Evolutionary conservation across 2,329 filamentous ascomycete genomes (phyloP), one percentile per base, ranked within the genome.

Genomic region (Daldinia sp.): DNA sequence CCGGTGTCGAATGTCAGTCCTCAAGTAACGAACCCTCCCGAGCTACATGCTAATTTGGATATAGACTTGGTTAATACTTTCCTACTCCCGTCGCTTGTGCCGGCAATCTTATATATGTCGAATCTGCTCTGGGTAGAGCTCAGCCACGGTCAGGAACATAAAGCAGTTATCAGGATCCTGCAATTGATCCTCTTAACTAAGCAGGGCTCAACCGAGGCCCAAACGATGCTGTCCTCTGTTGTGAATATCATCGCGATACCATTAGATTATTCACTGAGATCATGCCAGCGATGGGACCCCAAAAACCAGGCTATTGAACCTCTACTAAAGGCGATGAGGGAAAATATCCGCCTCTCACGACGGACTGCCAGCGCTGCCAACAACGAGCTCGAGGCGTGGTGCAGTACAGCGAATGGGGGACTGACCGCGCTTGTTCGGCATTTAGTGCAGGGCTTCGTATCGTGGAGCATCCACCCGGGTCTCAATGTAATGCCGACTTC

Each of bases 41-140:
- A 60, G 78, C 62, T 18, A 12, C 28, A 64, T 50, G 62, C 70
- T 64, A 59, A 71, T 20, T n/a, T n/a, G 2, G 44, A 4, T 3
- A 2, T 67, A 91, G 89, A 94, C 75, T 84, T 96, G 10, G 89
- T 94, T 2, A 92, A 94, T 72, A 92, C 92, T 0, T 94, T 94
- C 70, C 81, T 96, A 1, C 81, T 95, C n/a, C 93, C 93, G 0
- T 92, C 92, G 0, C 84, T 96, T 0, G 88, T 95, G 1, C 89
- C 90, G 4, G 92, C 91, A 0, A 86, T 95, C 13, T 85, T 86
- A 2, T 95, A 92, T 82, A 85, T 96, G 67, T 86, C 89, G 0
- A 87, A 89, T 61, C 89, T 92, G 72, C 87, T 93, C 3, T 91
- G 90, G 84, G 85, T 89, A 58, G 87, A 90, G 65, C 86, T 88